These are phyloP conservation scores for Neopestalotiopsis clavispora DNA, from an alignment of 2,329 filamentous ascomycete species.

Conservation along the genomic window DNA sequence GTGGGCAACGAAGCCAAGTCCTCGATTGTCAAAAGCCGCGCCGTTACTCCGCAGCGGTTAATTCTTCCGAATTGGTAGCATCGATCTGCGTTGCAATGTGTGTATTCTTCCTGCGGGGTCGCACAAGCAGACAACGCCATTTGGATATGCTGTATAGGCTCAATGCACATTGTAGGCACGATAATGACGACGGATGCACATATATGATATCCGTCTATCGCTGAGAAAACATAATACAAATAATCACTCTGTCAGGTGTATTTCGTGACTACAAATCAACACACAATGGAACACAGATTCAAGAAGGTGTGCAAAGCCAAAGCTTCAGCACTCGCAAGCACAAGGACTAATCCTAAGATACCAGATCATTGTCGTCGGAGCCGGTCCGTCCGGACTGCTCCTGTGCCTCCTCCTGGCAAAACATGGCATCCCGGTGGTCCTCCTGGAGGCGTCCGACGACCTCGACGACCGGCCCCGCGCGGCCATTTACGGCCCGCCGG, in stretches of 20 bases:
- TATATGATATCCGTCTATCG: background rate
- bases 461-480: conserved; percentile 66
- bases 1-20: background rate
- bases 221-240: background rate
- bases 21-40: background rate
- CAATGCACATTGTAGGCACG: background rate
- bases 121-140: background rate
- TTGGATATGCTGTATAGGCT: background rate
- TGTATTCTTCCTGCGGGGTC: background rate
- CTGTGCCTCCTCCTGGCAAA: conserved; percentile 58
- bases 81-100: background rate
- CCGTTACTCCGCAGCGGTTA: background rate
- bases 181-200: background rate
- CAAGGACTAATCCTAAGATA: background rate
- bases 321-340: background rate
- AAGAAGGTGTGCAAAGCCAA: conserved; percentile 28
- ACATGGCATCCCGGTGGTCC: conserved; percentile 54
- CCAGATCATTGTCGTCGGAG: conserved; percentile 52
- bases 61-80: background rate
- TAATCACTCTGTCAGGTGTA: background rate
- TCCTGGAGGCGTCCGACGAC: conserved; percentile 59
- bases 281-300: conserved; percentile 32
- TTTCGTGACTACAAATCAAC: background rate
- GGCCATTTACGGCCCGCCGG: conserved; percentile 64
- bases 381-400: conserved; percentile 54